Base-by-base conservation (phyloP, 2,329 filamentous ascomycete genomes). In the Claviceps sorghi region DNA sequence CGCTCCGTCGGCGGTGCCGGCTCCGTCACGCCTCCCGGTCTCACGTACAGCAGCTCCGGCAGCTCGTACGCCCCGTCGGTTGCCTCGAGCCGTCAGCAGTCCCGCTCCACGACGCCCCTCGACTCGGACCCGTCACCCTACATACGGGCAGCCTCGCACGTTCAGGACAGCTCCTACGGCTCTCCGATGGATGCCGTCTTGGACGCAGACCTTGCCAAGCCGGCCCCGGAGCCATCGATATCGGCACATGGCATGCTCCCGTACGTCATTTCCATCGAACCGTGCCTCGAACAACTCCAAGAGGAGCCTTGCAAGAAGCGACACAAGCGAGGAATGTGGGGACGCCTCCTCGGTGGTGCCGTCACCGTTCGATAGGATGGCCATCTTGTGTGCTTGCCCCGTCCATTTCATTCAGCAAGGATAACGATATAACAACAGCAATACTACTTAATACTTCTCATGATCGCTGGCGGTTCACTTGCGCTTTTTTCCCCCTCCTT, bases 231-330 rank as follows among this genome's bases (percentile, higher is more conserved):
- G 15, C 44, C 34, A 1, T 15, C 62, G 19, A 60, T 34, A 29
- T 11, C 64, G 22, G 59, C 60, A 57, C 58, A 59, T 22, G 61
- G 64, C 51, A 64, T 74, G 56, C 72, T 79, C 4, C 74, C 77
- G 6, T 80, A 79, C 63, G 77, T 80, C 65, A 76, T 79, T 58
- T 72, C 71, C 55, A 60, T 67, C 36, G 75, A 79, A 29, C 72
- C 79, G 54, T 70, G 78, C 54, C 70, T 71, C 55, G 69, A 72
- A 53, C 61, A 72, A 53, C 61, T 77, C 45, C 72, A 77, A 55
- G 71, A 76, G 48, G 69, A 65, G 42, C 64, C 66, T 46, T 61
- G 61, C 54, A 75, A 72, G 64, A 77, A 76, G 68, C 72, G 75
- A 50, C 70, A 69, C 54, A 69, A 71, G 49, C 70, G 74, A 41